phyloP scores from a whole-genome alignment of 306 rosid species.

The Fagus sylvatica region DNA sequence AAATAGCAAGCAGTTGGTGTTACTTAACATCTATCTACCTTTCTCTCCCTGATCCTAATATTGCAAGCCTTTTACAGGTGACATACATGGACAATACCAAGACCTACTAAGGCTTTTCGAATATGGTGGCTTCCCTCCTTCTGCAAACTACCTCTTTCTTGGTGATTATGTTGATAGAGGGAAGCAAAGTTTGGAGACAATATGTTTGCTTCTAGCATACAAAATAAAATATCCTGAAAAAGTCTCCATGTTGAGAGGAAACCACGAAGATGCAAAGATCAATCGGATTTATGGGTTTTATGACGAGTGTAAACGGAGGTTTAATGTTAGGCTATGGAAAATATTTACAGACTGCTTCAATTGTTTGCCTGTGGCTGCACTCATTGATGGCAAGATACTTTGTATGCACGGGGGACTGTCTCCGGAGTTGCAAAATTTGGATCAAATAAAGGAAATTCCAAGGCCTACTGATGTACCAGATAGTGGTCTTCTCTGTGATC shows the following conservation, averaged over 20 bases:
- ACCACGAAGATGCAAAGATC: constrained; percentile 91
- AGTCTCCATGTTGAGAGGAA: constrained; percentile 70
- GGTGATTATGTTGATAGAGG: constrained; percentile 93
- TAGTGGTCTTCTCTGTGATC: constrained; percentile 72
- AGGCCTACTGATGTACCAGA: constrained; percentile 85
- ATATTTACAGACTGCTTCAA: constrained; percentile 82
- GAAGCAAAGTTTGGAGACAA: constrained; percentile 88
- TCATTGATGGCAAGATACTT: constrained; percentile 65
- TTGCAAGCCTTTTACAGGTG: constrained; percentile 56
- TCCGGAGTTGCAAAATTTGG: constrained; percentile 65
- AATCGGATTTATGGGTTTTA: constrained; percentile 85
- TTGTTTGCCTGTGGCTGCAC: constrained; percentile 84
- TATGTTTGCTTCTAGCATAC: constrained; percentile 81
- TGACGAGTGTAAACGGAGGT: constrained; percentile 87
- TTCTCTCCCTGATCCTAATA: constrained; percentile 28
- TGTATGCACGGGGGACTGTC: constrained; percentile 91
- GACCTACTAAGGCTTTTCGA: constrained; percentile 76
- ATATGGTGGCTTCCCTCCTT: constrained; percentile 74
- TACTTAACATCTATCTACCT: constrained; percentile 5
- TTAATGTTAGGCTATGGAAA: constrained; percentile 85
- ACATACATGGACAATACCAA: constrained; percentile 84
- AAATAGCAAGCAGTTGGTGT: constrained; percentile 8
- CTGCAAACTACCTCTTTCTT: constrained; percentile 70
- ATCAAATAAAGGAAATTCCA: constrained; percentile 59
- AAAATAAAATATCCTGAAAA: constrained; percentile 74